A percentile compares a stretch with the other conserved stretches of the same genome.
Conservation (phyloP, 345 rosid species). For the Cardamine chenopodiifolia region DNA sequence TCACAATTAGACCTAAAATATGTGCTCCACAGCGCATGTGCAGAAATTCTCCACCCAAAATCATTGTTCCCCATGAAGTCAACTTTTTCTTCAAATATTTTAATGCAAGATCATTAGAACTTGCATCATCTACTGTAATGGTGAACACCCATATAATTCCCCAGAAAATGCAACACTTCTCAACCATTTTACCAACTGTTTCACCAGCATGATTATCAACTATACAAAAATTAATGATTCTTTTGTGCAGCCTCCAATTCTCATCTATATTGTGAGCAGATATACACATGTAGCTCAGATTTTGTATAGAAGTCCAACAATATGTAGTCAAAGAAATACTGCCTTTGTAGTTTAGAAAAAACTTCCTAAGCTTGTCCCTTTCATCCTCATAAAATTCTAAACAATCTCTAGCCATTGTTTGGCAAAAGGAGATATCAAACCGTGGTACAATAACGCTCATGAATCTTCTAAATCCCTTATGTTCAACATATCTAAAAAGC, state of each 20-base stretch:
- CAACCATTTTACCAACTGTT: not conserved
- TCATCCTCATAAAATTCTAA: not conserved
- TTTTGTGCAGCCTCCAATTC: not conserved
- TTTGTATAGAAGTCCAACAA: not conserved
- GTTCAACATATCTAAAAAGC: not conserved
- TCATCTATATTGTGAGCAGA: conserved; percentile 1
- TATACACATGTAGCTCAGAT: not conserved
- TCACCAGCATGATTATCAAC: not conserved
- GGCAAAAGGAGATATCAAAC: not conserved
- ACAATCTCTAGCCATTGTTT: not conserved
- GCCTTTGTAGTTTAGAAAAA: not conserved
- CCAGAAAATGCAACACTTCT: not conserved
- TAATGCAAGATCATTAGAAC: conserved; percentile 5
- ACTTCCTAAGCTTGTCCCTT: not conserved
- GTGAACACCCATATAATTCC: not conserved
- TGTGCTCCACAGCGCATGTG: not conserved
- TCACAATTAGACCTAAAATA: not conserved
- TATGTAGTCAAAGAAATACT: not conserved
- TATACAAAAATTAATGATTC: not conserved
- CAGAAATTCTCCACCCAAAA: not conserved
- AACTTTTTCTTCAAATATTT: not conserved
- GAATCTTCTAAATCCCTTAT: not conserved
- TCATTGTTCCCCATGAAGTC: not conserved
- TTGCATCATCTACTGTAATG: not conserved
- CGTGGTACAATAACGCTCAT: not conserved